Conservation (phyloP, 2,329 filamentous ascomycete species). For the Paraphoma chrysanthemicola region DNA sequence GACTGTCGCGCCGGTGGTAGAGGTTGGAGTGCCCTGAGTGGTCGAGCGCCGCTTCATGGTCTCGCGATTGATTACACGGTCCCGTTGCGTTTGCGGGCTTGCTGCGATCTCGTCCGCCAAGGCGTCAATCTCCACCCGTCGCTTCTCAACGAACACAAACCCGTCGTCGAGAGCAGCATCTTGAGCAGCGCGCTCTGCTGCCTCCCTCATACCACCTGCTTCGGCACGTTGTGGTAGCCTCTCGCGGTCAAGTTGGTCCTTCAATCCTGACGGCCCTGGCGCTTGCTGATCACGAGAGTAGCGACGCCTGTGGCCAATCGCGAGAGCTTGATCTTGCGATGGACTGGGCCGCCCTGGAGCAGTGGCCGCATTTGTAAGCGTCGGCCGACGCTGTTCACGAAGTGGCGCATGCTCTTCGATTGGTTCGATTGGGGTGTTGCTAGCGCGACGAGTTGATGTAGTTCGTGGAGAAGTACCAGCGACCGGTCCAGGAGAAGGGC, state of each 20-base stretch:
- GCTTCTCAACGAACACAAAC: slow-evolving; percentile 95
- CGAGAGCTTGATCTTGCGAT: slow-evolving; percentile 46
- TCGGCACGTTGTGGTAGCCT: slow-evolving; percentile 49
- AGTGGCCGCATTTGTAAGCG: slow-evolving; percentile 52
- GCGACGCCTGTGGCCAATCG: slow-evolving; percentile 66
- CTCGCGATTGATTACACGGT: slow-evolving; percentile 59
- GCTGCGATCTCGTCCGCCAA: slow-evolving; percentile 94
- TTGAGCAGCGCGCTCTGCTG: slow-evolving; percentile 74
- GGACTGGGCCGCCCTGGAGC: slow-evolving; percentile 52
- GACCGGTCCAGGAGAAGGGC: slow-evolving; percentile 36
- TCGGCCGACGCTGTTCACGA: slow-evolving; percentile 52
- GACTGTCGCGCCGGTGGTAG: slow-evolving; percentile 72
- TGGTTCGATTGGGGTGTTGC: slow-evolving; percentile 42
- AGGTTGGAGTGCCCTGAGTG: slow-evolving; percentile 74
- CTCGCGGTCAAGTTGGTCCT: slow-evolving; percentile 55
- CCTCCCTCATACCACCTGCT: slow-evolving; percentile 50
- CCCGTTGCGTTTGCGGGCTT: slow-evolving; percentile 67
- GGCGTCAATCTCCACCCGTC: slow-evolving; percentile 94
- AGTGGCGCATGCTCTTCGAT: slow-evolving; percentile 45
- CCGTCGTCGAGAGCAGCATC: slow-evolving; percentile 91
- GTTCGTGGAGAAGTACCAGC: slow-evolving; percentile 34
- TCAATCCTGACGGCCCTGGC: slow-evolving; percentile 55
- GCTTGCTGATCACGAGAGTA: slow-evolving; percentile 58
- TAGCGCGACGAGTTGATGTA: slow-evolving; percentile 33
- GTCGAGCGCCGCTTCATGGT: slow-evolving; percentile 78